These are phyloP conservation scores for Pythium utonaiense DNA, from an alignment of 352 stramenopile species.

Conservation along the genomic window DNA sequence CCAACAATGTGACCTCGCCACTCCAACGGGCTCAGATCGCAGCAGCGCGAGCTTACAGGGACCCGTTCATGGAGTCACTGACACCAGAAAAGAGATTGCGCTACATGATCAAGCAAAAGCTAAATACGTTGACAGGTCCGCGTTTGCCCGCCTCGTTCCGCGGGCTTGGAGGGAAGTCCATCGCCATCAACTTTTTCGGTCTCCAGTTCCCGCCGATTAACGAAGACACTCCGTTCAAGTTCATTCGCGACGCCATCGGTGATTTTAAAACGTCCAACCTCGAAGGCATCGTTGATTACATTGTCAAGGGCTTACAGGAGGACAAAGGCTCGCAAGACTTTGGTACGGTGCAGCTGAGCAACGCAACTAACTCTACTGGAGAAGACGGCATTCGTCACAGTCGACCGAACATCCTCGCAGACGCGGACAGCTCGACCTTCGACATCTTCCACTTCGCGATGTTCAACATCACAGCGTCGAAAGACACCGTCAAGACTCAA, in stretches of 20 bases:
- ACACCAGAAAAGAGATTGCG: slow-evolving; percentile 37
- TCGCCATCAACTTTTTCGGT: slow-evolving; percentile 51
- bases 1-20: slow-evolving; percentile 38
- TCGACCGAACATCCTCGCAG: slow-evolving; percentile 28
- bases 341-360: too few relatives aligned
- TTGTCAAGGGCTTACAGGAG: slow-evolving; percentile 34
- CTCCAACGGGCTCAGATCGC: slow-evolving; percentile 7
- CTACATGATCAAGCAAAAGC: slow-evolving; percentile 45
- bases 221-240: slow-evolving; percentile 64
- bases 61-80: slow-evolving; percentile 15
- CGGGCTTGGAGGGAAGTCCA: slow-evolving; percentile 46
- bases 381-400: neutral
- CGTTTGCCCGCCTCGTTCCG: slow-evolving; percentile 50
- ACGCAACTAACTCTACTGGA: neutral
- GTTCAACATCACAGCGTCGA: slow-evolving; percentile 30
- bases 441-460: slow-evolving; percentile 76
- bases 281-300: slow-evolving; percentile 52
- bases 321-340: neutral
- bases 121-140: slow-evolving; percentile 52
- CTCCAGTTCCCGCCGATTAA: slow-evolving; percentile 52
- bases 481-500: neutral
- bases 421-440: slow-evolving; percentile 45
- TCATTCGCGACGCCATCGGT: slow-evolving; percentile 43
- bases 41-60: slow-evolving; percentile 13
- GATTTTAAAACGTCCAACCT: slow-evolving; percentile 53